These are phyloP conservation scores for Saturnispora ahearnii DNA, from an alignment of 805 yeast genomes.

Conservation along the genomic window DNA sequence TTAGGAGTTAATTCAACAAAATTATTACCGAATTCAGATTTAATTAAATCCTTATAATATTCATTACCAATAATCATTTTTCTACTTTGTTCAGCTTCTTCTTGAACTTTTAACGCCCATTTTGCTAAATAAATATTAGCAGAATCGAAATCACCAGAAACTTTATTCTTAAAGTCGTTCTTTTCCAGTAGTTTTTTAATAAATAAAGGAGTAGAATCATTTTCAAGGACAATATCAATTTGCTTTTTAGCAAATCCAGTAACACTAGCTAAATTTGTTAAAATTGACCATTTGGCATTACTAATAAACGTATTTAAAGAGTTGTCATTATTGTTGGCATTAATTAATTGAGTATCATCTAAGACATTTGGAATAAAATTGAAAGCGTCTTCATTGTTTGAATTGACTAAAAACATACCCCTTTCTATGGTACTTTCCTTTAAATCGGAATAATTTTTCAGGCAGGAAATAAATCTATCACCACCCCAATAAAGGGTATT, in stretches of 20 bases:
- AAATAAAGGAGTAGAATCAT: conserved; percentile 39
- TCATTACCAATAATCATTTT: conserved; percentile 47
- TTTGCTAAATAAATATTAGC: conserved; percentile 89
- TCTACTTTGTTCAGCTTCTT: conserved; percentile 67
- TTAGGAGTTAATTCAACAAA: conserved; percentile 44
- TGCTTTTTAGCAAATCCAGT: conserved; percentile 57
- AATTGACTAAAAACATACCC: conserved; percentile 68
- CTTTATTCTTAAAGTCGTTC: conserved; percentile 63
- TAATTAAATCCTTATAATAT: conserved; percentile 45
- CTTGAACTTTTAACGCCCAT: conserved; percentile 93
- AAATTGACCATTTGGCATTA: conserved; percentile 76
- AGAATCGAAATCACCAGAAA: conserved; percentile 87
- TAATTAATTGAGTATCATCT: conserved; percentile 18
- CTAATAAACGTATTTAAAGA: conserved; percentile 42
- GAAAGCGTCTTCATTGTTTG: conserved; percentile 55
- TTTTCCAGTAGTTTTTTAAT: conserved; percentile 52
- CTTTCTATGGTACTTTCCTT: conserved; percentile 66
- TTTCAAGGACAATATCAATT: conserved; percentile 42
- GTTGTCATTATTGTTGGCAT: conserved; percentile 26
- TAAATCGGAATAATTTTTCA: conserved; percentile 48
- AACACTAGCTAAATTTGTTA: conserved; percentile 76
- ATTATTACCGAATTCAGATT: conserved; percentile 50
- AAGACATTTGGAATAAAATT: conserved; percentile 44
- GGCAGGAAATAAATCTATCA: conserved; percentile 51
- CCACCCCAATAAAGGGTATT: conserved; percentile 85